Percentiles rank a stretch among this genome's conserved stretches.
These are phyloP conservation scores for Aspergillus bombycis DNA, from an alignment of 2,329 filamentous ascomycete species.

Conservation along the genomic window DNA sequence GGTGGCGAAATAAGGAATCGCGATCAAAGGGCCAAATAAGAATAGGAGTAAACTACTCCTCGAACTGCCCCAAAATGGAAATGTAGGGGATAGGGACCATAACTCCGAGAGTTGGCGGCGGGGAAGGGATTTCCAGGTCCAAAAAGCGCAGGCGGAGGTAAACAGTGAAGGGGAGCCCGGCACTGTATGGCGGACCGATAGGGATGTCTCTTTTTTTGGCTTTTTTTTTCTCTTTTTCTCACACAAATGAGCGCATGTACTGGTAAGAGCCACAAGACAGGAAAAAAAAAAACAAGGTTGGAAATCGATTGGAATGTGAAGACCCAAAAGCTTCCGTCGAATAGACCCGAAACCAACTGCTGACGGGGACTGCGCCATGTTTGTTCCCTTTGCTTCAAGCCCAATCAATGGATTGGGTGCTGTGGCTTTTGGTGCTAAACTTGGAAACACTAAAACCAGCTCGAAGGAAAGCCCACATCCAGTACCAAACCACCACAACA, in stretches of 20 bases:
- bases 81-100: slow-evolving; percentile 28
- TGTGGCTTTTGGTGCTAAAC: slow-evolving; percentile 22
- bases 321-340: slow-evolving; percentile 1
- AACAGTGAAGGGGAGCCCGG: slow-evolving; percentile 17
- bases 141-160: slow-evolving; percentile 14
- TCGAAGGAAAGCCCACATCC: slow-evolving; percentile 2
- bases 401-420: slow-evolving; percentile 4
- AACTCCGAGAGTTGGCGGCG: slow-evolving; percentile 21
- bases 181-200: not conserved
- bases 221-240: not conserved
- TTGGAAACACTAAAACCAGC: slow-evolving; percentile 22
- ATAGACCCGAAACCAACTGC: slow-evolving; percentile 17
- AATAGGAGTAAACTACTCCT: slow-evolving; percentile 20
- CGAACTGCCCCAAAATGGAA: slow-evolving; percentile 17
- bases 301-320: slow-evolving; percentile 5
- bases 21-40: slow-evolving; percentile 6
- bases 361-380: slow-evolving; percentile 21
- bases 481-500: not conserved
- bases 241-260: slow-evolving; percentile 1
- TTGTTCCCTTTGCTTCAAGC: slow-evolving; percentile 21
- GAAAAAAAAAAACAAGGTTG: slow-evolving; percentile 16
- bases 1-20: not conserved
- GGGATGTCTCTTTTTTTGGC: not conserved
- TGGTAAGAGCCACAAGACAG: not conserved
- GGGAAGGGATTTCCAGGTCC: slow-evolving; percentile 15